These are phyloP conservation scores for sunflower (Helianthus annuus) DNA, from an alignment of 129 eudicot species.

Conservation along the genomic window DNA sequence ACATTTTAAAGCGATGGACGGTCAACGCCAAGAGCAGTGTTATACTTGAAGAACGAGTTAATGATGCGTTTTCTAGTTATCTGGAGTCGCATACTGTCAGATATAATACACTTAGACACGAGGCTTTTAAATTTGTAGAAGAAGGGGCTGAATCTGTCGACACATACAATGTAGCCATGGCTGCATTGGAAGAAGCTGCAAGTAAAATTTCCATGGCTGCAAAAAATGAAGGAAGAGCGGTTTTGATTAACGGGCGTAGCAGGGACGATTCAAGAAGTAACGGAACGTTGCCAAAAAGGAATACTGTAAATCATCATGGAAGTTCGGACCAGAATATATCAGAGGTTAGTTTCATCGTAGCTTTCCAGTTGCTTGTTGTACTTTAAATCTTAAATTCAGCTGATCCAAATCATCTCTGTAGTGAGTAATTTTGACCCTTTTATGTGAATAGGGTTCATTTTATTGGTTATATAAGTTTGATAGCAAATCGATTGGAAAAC, in stretches of 20 bases:
- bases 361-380: slow-evolving; percentile 8
- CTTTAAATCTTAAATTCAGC: not conserved
- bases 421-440: too few species aligned
- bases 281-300: slow-evolving; percentile 24
- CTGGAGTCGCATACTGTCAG: slow-evolving; percentile 53
- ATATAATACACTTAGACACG: slow-evolving; percentile 52
- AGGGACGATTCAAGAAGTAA: slow-evolving; percentile 39
- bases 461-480: too few species aligned
- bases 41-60: slow-evolving; percentile 49
- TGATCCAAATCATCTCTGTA: too few species aligned
- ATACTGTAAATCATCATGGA: slow-evolving; percentile 24
- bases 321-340: slow-evolving; percentile 38
- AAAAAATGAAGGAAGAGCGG: slow-evolving; percentile 41
- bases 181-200: slow-evolving; percentile 59
- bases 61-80: slow-evolving; percentile 40
- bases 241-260: slow-evolving; percentile 36
- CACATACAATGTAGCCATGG: slow-evolving; percentile 50
- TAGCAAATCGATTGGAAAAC: too few species aligned
- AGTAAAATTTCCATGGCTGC: slow-evolving; percentile 48
- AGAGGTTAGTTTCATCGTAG: slow-evolving; percentile 42
- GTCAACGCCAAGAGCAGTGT: slow-evolving; percentile 60
- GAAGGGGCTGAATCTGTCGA: slow-evolving; percentile 61
- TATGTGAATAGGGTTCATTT: too few species aligned
- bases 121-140: slow-evolving; percentile 61
- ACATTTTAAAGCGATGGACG: slow-evolving; percentile 57